A percentile compares a stretch with the other conserved stretches of the same genome.
These are phyloP conservation scores for Elongisporangium anandrum DNA, from an alignment of 352 stramenopile genomes.

Conservation along the genomic window DNA sequence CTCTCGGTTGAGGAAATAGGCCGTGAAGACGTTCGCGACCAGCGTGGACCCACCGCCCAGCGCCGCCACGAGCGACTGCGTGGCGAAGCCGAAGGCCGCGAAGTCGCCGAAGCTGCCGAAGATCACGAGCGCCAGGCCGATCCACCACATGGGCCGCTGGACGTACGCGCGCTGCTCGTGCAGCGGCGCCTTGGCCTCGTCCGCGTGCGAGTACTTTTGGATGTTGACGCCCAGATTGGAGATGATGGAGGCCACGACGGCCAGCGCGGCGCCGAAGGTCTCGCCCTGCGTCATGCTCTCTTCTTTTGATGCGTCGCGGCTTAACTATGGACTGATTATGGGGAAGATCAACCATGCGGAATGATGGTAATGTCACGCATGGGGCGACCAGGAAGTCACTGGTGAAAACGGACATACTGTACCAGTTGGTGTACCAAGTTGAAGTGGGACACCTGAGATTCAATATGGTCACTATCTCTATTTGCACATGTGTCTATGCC, in stretches of 20 bases:
- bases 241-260: constrained; percentile 74
- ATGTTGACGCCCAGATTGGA: constrained; percentile 90
- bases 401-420: background rate
- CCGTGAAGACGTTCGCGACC: constrained; percentile 85
- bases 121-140: constrained; percentile 74
- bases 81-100: constrained; percentile 85
- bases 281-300: constrained; percentile 58
- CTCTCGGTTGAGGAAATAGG: constrained; percentile 83
- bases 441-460: too few relatives aligned
- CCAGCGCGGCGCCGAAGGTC: constrained; percentile 76
- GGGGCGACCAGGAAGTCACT: background rate
- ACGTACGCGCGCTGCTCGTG: constrained; percentile 71
- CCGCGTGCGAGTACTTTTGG: constrained; percentile 85
- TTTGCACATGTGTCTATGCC: background rate
- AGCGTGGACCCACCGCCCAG: constrained; percentile 83
- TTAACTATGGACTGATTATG: background rate
- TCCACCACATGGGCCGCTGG: constrained; percentile 84
- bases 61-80: constrained; percentile 85
- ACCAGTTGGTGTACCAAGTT: background rate
- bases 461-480: too few relatives aligned
- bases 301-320: background rate
- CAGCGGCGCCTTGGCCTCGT: constrained; percentile 38
- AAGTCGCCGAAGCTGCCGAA: constrained; percentile 87
- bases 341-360: background rate
- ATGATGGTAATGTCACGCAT: background rate